Conservation (phyloP, 2,329 filamentous ascomycete species). For the Cephalotrichum gorgonifer region DNA sequence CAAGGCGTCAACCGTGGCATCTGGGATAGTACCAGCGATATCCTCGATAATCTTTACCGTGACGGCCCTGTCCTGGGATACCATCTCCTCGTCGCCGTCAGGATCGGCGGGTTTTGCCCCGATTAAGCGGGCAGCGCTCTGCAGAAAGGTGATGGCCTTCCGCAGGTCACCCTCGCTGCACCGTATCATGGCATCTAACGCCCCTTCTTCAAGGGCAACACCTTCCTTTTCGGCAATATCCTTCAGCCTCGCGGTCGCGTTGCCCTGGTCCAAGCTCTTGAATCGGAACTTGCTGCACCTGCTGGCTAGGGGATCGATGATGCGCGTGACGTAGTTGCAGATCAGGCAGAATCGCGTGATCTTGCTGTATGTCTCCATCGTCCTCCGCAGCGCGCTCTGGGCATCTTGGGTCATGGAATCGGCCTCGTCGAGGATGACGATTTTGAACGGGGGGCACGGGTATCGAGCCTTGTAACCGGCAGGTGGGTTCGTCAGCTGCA, state of each 20-base stretch:
- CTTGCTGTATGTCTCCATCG: constrained; percentile 96
- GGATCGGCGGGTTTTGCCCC: constrained; percentile 49
- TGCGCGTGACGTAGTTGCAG: constrained; percentile 97
- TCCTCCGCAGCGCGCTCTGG: constrained; percentile 81
- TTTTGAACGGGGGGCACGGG: constrained; percentile 96
- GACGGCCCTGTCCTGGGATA: constrained; percentile 41
- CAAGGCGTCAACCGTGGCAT: constrained; percentile 58
- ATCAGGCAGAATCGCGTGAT: constrained; percentile 97
- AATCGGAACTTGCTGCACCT: constrained; percentile 96
- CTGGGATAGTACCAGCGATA: constrained; percentile 89
- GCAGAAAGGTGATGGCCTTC: constrained; percentile 92
- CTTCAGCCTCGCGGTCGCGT: constrained; percentile 67
- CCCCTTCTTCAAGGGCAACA: constrained; percentile 66
- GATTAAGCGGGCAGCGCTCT: constrained; percentile 84
- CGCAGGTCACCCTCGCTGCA: constrained; percentile 90
- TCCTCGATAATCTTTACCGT: constrained; percentile 80
- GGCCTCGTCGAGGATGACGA: constrained; percentile 95
- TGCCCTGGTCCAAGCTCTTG: constrained; percentile 84
- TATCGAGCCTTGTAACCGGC: constrained; percentile 60
- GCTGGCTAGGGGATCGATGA: constrained; percentile 90
- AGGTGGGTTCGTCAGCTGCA: constrained; percentile 80
- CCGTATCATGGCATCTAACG: constrained; percentile 71
- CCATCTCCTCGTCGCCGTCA: constrained; percentile 51
- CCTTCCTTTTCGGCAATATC: constrained; percentile 75
- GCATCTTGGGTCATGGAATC: constrained; percentile 99